phyloP scores from a whole-genome alignment of 495 filamentous ascomycete genomes.

The Corynascus novoguineensis region DNA sequence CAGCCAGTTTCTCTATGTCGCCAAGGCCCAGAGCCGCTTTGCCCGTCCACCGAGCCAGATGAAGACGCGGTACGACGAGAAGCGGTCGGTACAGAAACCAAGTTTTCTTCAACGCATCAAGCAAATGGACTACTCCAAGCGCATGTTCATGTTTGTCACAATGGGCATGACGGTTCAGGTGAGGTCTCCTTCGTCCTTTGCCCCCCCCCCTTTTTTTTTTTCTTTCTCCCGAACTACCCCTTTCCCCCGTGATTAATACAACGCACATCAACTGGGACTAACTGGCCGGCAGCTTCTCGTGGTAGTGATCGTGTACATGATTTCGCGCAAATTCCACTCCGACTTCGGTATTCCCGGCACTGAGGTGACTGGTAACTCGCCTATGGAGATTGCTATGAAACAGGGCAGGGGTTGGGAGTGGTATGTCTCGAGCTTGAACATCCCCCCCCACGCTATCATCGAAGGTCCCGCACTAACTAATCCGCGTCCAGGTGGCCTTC shows the following conservation, averaged over 20 bases:
- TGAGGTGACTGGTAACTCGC: slow-evolving; percentile 38
- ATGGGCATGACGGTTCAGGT: slow-evolving; percentile 52
- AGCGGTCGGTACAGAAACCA: slow-evolving; percentile 11
- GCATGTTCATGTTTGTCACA: slow-evolving; percentile 43
- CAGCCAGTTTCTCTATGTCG: slow-evolving; percentile 59
- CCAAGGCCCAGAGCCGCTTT: slow-evolving; percentile 47
- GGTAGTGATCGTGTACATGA: slow-evolving; percentile 56
- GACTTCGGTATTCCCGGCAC: slow-evolving; percentile 39
- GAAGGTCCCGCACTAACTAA: background rate
- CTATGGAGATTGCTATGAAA: slow-evolving; percentile 44
- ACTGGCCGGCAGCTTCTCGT: slow-evolving; percentile 48
- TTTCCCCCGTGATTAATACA: background rate
- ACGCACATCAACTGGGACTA: background rate
- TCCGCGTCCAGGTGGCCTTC: slow-evolving; percentile 51
- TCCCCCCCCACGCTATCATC: background rate
- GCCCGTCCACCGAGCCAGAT: slow-evolving; percentile 23
- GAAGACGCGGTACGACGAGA: slow-evolving; percentile 24
- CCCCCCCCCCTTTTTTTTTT: background rate
- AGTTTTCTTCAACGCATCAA: slow-evolving; percentile 12
- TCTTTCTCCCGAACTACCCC: background rate
- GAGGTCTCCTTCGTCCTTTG: slow-evolving; percentile 7
- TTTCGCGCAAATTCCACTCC: slow-evolving; percentile 60
- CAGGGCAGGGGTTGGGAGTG: slow-evolving; percentile 57
- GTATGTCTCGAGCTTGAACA: no score
- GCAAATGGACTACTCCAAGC: slow-evolving; percentile 42